Evolutionary conservation across 129 eudicot genomes (phyloP).

Genomic region (Helichrysum umbraculigerum): DNA sequence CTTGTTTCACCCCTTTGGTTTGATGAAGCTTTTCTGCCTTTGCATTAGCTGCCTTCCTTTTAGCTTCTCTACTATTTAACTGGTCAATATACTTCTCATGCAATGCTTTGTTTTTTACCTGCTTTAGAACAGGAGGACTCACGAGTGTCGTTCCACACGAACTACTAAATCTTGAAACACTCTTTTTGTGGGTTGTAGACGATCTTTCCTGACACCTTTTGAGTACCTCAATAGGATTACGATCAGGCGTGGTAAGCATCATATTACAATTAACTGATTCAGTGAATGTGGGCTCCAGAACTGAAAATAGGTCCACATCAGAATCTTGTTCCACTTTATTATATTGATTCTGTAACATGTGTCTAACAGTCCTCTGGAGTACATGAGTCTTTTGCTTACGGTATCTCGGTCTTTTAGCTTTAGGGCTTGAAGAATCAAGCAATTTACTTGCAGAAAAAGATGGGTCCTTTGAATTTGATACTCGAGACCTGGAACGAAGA

Average conservation of each 20-base stretch:
- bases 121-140: conserved; percentile 89
- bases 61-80: conserved; percentile 71
- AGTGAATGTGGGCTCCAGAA: conserved; percentile 54
- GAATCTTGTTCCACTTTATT: conserved; percentile 38
- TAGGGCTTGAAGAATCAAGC: conserved; percentile 43
- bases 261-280: conserved; percentile 17
- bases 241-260: conserved; percentile 48
- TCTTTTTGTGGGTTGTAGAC: conserved; percentile 49
- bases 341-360: conserved; percentile 58
- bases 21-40: conserved; percentile 39
- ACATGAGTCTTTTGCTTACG: conserved; percentile 44
- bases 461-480: conserved; percentile 31
- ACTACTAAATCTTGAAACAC: conserved; percentile 44
- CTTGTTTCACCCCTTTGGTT: conserved; percentile 24
- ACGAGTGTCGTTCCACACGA: conserved; percentile 34
- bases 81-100: conserved; percentile 90
- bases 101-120: conserved; percentile 74
- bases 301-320: conserved; percentile 62
- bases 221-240: conserved; percentile 23
- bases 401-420: conserved; percentile 40
- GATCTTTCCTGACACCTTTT: conserved; percentile 43
- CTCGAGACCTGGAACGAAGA: conserved; percentile 50
- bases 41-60: conserved; percentile 55
- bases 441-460: conserved; percentile 52
- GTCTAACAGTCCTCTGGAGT: conserved; percentile 60